phyloP scores from a whole-genome alignment of 495 filamentous ascomycete species.

The Xylona heveae region DNA sequence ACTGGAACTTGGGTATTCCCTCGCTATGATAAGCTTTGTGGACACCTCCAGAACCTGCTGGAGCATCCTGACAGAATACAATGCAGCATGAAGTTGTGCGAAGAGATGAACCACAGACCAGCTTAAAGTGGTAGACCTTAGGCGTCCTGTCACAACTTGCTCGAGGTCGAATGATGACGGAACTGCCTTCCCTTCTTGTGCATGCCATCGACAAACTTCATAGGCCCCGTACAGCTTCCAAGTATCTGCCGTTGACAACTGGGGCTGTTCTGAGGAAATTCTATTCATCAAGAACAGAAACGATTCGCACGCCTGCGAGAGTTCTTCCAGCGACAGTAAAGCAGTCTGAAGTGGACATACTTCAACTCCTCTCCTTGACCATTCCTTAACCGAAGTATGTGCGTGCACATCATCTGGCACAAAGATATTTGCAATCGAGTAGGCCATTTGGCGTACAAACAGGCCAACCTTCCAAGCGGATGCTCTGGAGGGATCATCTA shows the following conservation, averaged over 20 bases:
- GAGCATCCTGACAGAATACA: slow-evolving; percentile 46
- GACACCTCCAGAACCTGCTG: slow-evolving; percentile 27
- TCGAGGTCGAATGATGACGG: slow-evolving; percentile 1
- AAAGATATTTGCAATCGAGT: slow-evolving; percentile 28
- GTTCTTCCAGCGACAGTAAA: not conserved
- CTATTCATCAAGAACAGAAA: not conserved
- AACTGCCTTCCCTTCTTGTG: not conserved
- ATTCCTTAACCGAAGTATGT: slow-evolving; percentile 19
- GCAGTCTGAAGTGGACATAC: slow-evolving; percentile 6
- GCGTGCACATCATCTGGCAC: slow-evolving; percentile 8
- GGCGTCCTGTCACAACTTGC: not conserved
- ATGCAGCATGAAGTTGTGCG: slow-evolving; percentile 37
- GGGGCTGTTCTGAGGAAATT: not conserved
- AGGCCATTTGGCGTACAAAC: slow-evolving; percentile 30
- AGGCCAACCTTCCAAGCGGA: slow-evolving; percentile 44
- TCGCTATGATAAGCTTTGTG: too few species aligned
- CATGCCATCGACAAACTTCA: slow-evolving; percentile 3
- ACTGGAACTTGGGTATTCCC: too few species aligned
- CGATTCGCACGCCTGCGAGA: slow-evolving; percentile 4
- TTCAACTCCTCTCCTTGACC: slow-evolving; percentile 21
- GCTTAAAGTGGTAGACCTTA: slow-evolving; percentile 11
- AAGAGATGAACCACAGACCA: slow-evolving; percentile 45
- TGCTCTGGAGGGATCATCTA: slow-evolving; percentile 32
- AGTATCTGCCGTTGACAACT: not conserved
- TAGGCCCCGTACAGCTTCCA: slow-evolving; percentile 3